Evolutionary conservation across 352 stramenopile genomes (phyloP), one percentile per base, ranked within the genome.

Genomic region (Phytopythium kandeliae): DNA sequence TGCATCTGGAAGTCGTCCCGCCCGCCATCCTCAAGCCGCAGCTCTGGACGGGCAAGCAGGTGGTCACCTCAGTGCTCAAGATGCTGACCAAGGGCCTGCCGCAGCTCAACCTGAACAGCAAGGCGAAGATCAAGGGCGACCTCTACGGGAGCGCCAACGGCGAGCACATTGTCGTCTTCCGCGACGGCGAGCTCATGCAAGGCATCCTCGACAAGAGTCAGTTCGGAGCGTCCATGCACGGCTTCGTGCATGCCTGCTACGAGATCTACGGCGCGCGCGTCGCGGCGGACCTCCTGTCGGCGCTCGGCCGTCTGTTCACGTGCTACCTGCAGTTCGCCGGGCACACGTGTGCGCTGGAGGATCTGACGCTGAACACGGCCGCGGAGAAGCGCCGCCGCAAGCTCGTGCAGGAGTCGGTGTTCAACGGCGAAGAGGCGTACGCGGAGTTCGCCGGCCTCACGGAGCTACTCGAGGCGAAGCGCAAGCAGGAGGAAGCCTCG

Each of bases 41-140:
- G 42, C 71, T 99, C 8, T 99, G 97, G 97, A 99, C 97, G 11
- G 98, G 98, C 49, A 99, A 99, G 62, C 97, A 99, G 69, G 94
- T 99, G 21, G 92, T 99, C 51, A 97, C 92, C 11, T 98, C 93
- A 17, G 75, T 99, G 44, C 78, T 99, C n/a, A 90, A 97, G 69
- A 74, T 98, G 73, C 70, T 98, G 25, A 96, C 86, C 3, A 83
- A 90, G 57, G 81, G 80, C 1, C 61, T 97, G 10, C 92, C 93
- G 21, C 89, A 90, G 54, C 77, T 99, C 16, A 92, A 93, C 60
- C 57, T 95, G 22, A 71, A 98, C 86, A 91, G 79, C 62, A 99
- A 99, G 64, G 77, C 97, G 30, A 99, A 99, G 69, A 98, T 98
- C 55, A 96, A 96, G 50, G 86, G 93, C 28, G 89, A 96, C 35